These are phyloP conservation scores for Aspergillus quadricinctus DNA, from an alignment of 2,329 filamentous ascomycete genomes.

Conservation along the genomic window DNA sequence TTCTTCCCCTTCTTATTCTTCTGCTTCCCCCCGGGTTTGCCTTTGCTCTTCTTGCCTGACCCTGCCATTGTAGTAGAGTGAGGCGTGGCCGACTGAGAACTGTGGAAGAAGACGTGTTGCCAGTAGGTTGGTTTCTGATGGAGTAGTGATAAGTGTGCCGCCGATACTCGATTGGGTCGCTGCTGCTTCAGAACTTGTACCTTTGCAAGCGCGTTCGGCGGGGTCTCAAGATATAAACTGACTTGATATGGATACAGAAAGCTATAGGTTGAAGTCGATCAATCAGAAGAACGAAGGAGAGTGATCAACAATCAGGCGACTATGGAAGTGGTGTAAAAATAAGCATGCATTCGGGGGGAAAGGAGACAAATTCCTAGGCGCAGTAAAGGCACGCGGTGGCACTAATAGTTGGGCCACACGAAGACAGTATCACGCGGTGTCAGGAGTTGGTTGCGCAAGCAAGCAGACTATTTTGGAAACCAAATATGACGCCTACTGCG, in stretches of 20 bases:
- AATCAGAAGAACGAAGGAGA: constrained; percentile 4
- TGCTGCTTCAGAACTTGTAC: constrained; percentile 27
- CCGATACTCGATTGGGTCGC: constrained; percentile 24
- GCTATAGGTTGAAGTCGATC: constrained; percentile 13
- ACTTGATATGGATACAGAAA: constrained; percentile 19
- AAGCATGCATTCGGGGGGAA: constrained; percentile 16
- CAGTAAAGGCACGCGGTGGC: constrained; percentile 17
- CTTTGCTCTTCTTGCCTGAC: constrained; percentile 28
- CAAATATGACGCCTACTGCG: constrained; percentile 19
- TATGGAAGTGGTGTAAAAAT: not conserved
- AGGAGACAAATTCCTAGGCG: constrained; percentile 15
- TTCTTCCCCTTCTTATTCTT: constrained; percentile 33
- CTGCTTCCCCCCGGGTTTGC: constrained; percentile 25
- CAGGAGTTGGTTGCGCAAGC: constrained; percentile 17
- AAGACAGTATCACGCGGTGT: constrained; percentile 21
- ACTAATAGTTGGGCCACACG: constrained; percentile 32
- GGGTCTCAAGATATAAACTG: constrained; percentile 30
- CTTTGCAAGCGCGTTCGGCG: constrained; percentile 26
- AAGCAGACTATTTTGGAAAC: constrained; percentile 26
- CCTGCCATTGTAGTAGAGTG: constrained; percentile 24
- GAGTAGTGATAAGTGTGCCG: constrained; percentile 17
- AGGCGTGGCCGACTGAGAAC: constrained; percentile 29
- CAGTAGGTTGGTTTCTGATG: constrained; percentile 23
- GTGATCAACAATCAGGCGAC: not conserved
- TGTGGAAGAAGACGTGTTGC: constrained; percentile 27